Evolutionary conservation across 2,329 filamentous ascomycete species (phyloP).

Genomic region (Fusarium secorum): DNA sequence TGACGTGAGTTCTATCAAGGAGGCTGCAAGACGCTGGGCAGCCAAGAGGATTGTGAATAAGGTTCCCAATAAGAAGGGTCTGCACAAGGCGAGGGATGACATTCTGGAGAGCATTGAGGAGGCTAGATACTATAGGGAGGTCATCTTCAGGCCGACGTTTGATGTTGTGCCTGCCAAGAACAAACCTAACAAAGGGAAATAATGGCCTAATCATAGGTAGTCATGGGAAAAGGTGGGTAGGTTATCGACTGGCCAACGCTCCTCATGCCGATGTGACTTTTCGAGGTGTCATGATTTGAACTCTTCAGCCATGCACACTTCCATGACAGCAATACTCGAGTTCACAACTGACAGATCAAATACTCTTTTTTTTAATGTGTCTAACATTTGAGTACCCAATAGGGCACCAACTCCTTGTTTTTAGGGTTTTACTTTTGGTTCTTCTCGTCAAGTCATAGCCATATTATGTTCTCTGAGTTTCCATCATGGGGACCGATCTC

Average conservation of each 20-base stretch:
- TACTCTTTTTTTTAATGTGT: neutral
- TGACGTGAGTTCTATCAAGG: conserved; percentile 92
- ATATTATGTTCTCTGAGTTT: neutral
- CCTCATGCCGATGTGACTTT: neutral
- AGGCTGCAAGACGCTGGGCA: conserved; percentile 85
- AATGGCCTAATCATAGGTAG: neutral
- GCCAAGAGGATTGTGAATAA: conserved; percentile 54
- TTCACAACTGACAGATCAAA: neutral
- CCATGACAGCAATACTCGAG: neutral
- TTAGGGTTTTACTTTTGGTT: neutral
- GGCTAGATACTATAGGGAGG: conserved; percentile 80
- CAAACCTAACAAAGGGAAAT: conserved; percentile 28
- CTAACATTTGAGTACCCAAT: neutral
- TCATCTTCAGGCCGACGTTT: conserved; percentile 64
- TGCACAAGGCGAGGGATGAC: conserved; percentile 86
- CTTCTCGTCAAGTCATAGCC: neutral
- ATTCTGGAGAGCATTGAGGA: conserved; percentile 96
- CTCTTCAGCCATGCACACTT: neutral
- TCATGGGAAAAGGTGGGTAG: conserved; percentile 7
- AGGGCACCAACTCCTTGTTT: too few relatives aligned
- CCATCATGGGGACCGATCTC: conserved; percentile 15
- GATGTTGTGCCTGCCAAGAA: conserved; percentile 36
- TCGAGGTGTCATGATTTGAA: conserved; percentile 2
- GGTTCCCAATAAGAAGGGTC: conserved; percentile 75
- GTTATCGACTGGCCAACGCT: neutral